Evolutionary conservation across 1,284 basidiomycete genomes (phyloP).

Genomic region (Hymenochaete sp.): DNA sequence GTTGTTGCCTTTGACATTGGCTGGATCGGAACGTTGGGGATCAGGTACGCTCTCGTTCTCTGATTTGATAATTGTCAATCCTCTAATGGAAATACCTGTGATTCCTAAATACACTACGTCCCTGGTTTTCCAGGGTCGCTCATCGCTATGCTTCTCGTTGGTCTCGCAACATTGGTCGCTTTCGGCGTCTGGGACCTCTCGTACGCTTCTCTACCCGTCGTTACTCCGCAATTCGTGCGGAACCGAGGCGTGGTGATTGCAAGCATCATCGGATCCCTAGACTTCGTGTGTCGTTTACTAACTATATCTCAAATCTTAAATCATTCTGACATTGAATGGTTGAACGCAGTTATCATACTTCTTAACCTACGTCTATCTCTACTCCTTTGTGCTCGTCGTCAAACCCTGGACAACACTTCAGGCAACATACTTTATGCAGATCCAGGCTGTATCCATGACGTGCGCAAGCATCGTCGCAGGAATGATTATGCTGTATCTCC

Average conservation of each 20-base stretch:
- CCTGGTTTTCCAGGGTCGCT: conserved; percentile 37
- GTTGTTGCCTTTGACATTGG: conserved; percentile 60
- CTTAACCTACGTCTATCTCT: conserved; percentile 51
- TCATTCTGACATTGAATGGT: not conserved
- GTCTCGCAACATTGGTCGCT: conserved; percentile 32
- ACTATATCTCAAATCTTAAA: not conserved
- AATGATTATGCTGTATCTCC: conserved; percentile 42
- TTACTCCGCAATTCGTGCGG: conserved; percentile 46
- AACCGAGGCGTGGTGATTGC: conserved; percentile 55
- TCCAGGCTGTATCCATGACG: conserved; percentile 54
- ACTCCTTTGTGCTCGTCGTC: conserved; percentile 52
- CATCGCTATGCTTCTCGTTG: conserved; percentile 48
- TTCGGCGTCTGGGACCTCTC: conserved; percentile 43
- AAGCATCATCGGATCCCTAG: conserved; percentile 58
- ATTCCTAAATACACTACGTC: conserved; percentile 6
- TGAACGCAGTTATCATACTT: conserved; percentile 52
- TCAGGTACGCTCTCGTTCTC: not conserved
- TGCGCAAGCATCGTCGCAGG: conserved; percentile 59
- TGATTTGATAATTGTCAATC: no score
- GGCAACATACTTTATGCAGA: conserved; percentile 46
- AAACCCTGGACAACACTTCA: conserved; percentile 49
- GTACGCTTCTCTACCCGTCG: conserved; percentile 41
- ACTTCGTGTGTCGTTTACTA: conserved; percentile 42
- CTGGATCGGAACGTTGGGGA: conserved; percentile 17
- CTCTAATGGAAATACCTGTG: not conserved